Conservation (phyloP, 2,329 filamentous ascomycete genomes). For the Trematosphaeria pertusa region DNA sequence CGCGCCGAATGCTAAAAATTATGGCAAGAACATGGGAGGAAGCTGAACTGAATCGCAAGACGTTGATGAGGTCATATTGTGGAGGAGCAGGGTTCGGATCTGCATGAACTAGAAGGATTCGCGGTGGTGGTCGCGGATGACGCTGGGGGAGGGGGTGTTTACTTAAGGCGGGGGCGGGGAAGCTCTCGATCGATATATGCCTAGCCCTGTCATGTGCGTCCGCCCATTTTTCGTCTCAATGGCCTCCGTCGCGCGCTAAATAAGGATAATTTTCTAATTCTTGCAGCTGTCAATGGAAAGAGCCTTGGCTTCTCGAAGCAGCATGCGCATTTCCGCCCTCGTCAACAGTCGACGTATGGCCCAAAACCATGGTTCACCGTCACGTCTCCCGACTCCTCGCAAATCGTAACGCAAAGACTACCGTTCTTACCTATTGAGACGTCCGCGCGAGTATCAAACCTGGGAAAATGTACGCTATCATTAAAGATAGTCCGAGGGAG, state of each 20-base stretch:
- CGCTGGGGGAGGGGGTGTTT: neutral
- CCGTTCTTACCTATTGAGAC: too few relatives aligned
- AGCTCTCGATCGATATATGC: slow-evolving; percentile 7
- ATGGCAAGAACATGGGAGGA: slow-evolving; percentile 2
- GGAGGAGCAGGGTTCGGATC: too few relatives aligned
- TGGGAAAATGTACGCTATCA: too few relatives aligned
- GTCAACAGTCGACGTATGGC: too few relatives aligned
- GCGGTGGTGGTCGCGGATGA: too few relatives aligned
- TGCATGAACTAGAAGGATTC: too few relatives aligned
- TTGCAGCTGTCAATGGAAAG: neutral
- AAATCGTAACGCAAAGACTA: too few relatives aligned
- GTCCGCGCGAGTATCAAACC: too few relatives aligned
- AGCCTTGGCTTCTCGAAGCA: neutral
- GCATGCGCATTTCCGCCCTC: slow-evolving; percentile 1
- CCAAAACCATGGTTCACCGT: too few relatives aligned
- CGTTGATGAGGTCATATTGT: slow-evolving; percentile 10
- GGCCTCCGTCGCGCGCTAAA: slow-evolving; percentile 8
- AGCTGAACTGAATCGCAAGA: slow-evolving; percentile 3
- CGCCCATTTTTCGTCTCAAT: slow-evolving; percentile 11
- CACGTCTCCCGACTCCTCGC: too few relatives aligned
- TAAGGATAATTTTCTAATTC: slow-evolving; percentile 2
- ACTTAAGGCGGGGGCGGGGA: slow-evolving; percentile 17
- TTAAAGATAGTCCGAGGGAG: too few relatives aligned
- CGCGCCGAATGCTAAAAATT: neutral
- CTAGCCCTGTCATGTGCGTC: slow-evolving; percentile 14